Evolutionary conservation across 208 protist genomes (phyloP), one percentile per base, ranked within the genome.

Genomic region (Naegleria lovaniensis): DNA sequence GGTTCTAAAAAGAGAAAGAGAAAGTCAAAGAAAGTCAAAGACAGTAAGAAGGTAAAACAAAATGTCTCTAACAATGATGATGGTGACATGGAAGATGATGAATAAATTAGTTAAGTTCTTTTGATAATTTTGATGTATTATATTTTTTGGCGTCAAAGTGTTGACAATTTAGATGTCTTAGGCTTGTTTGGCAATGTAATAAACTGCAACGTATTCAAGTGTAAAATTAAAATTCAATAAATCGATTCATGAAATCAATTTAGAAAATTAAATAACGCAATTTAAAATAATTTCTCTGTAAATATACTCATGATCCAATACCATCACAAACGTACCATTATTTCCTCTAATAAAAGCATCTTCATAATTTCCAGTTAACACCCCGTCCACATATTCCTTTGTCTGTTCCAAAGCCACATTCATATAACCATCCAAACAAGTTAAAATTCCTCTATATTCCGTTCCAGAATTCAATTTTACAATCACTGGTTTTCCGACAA

Each of bases 331-430:
- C 91, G 5, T 90, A 97, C 94, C 96, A 93, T 98, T 98, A 92
- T 97, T 98, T 38, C 96, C 96, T 83, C 96, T 93, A 84, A 98
- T 96, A 93, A 98, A 98, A 33, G 95, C 93, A 90, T 98, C 96
- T 41, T 95, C 96, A 89, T 97, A 98, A 84, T 94, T 96, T 58
- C 93, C 95, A 91, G 94, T 96, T 39, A 96, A 91, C 90, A 95
- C 94, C 13, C 96, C 96, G 88, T 97, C 95, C 29, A 96, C 90
- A 90, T 95, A 97, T 91, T 98, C 97, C 90, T 98, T 95, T 0
- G 96, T 97, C 48, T 96, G 95, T 93, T 98, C 96, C 93, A 98
- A 94, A 25, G 96, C 96, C 67, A 98, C 96, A 93, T 98, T 98
- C 96, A 98, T 97, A 93, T 96, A 97, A 52, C 96, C 97, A 90